Percentiles rank a stretch among this genome's conserved stretches.
These are phyloP conservation scores for Alternaria burnsii DNA, from an alignment of 2,329 filamentous ascomycete species.

Conservation along the genomic window DNA sequence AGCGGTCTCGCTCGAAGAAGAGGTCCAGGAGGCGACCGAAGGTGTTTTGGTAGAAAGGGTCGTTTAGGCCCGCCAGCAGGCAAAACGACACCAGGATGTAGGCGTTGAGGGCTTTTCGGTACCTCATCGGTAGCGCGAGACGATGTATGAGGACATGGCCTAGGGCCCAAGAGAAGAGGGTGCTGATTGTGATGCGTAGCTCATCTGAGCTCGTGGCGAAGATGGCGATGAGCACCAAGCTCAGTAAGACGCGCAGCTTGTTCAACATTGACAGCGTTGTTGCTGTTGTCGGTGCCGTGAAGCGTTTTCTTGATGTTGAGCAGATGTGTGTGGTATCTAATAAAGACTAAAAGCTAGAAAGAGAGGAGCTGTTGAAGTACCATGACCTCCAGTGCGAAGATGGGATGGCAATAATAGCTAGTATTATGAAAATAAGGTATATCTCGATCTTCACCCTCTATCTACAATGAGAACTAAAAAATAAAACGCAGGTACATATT, in stretches of 20 bases:
- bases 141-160: conserved; percentile 9
- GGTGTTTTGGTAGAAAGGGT: conserved; percentile 19
- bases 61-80: conserved; percentile 18
- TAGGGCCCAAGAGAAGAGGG: conserved; percentile 16
- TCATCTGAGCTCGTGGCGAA: conserved; percentile 15
- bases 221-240: conserved; percentile 14
- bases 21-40: conserved; percentile 14
- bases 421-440: conserved; percentile 1
- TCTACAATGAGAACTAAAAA: neutral
- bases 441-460: neutral
- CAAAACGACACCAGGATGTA: conserved; percentile 16
- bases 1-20: conserved; percentile 8
- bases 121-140: neutral
- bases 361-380: neutral
- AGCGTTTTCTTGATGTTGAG: neutral
- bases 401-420: neutral
- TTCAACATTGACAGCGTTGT: conserved; percentile 14
- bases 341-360: neutral
- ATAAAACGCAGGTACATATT: neutral
- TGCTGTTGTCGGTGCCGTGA: neutral
- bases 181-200: conserved; percentile 13
- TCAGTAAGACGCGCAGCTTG: conserved; percentile 9
- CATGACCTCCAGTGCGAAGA: neutral
- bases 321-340: neutral
- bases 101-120: conserved; percentile 5